Percentiles rank a stretch among this genome's conserved stretches.
Evolutionary conservation across 1,284 basidiomycete genomes (phyloP).

Genomic region (Schizophyllum commune): DNA sequence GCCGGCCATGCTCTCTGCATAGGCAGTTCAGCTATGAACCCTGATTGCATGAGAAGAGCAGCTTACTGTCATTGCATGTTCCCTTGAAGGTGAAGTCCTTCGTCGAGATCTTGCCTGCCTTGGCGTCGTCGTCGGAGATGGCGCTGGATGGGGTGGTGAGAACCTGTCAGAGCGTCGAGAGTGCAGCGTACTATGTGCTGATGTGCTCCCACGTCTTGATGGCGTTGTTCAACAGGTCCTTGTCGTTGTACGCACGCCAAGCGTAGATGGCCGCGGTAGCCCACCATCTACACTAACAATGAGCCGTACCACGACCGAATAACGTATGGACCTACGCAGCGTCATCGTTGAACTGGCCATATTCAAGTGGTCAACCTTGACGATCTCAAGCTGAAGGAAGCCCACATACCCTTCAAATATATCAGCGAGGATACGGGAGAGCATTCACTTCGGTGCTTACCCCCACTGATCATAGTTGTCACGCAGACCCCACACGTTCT

Average conservation of each 20-base stretch:
- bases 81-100: constrained; percentile 32
- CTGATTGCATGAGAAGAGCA: neutral
- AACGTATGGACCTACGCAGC: constrained; percentile 26
- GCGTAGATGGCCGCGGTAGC: constrained; percentile 40
- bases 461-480: constrained; percentile 34
- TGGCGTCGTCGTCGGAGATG: constrained; percentile 31
- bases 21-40: too few relatives aligned
- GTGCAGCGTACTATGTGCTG: constrained; percentile 30
- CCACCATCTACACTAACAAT: constrained; percentile 44
- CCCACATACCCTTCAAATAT: too few relatives aligned
- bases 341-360: constrained; percentile 36
- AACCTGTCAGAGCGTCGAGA: neutral
- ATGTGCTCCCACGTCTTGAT: constrained; percentile 42
- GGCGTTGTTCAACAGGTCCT: constrained; percentile 32
- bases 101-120: constrained; percentile 24
- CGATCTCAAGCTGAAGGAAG: too few relatives aligned
- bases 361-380: too few relatives aligned
- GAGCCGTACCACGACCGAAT: too few relatives aligned
- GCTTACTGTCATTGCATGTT: constrained; percentile 35
- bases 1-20: neutral
- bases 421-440: neutral
- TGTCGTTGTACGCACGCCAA: constrained; percentile 36
- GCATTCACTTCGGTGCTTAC: constrained; percentile 13
- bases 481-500: constrained; percentile 29
- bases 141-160: constrained; percentile 20